These are phyloP conservation scores for Taiozyma sp. DNA, from an alignment of 1,139 yeast genomes.

Conservation along the genomic window DNA sequence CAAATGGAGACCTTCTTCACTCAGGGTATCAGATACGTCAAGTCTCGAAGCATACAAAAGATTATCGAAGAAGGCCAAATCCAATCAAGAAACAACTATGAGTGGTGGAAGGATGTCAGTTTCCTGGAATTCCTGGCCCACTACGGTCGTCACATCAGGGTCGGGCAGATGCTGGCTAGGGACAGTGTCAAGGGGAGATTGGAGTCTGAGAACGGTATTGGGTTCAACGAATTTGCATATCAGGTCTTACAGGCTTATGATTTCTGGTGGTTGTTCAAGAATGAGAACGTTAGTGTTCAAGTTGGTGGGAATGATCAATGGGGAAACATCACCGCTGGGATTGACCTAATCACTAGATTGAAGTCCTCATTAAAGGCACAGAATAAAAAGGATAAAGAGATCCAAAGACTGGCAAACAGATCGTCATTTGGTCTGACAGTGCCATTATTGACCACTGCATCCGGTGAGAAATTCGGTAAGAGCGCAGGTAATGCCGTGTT, in stretches of 20 bases:
- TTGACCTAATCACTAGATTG: slow-evolving; percentile 75
- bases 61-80: slow-evolving; percentile 35
- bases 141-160: slow-evolving; percentile 77
- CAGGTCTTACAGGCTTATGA: slow-evolving; percentile 93
- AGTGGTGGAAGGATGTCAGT: slow-evolving; percentile 82
- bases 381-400: slow-evolving; percentile 18
- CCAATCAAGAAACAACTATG: slow-evolving; percentile 54
- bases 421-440: slow-evolving; percentile 77
- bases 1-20: slow-evolving; percentile 63
- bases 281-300: slow-evolving; percentile 63
- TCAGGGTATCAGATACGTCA: slow-evolving; percentile 60
- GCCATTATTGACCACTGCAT: slow-evolving; percentile 82
- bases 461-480: slow-evolving; percentile 94
- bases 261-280: slow-evolving; percentile 73
- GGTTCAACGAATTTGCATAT: slow-evolving; percentile 91
- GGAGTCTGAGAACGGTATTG: slow-evolving; percentile 68
- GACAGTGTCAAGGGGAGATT: slow-evolving; percentile 82
- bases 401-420: slow-evolving; percentile 11
- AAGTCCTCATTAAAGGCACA: slow-evolving; percentile 27
- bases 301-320: slow-evolving; percentile 98
- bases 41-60: slow-evolving; percentile 51
- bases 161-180: slow-evolving; percentile 83
- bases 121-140: slow-evolving; percentile 73
- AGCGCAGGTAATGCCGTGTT: slow-evolving; percentile 97
- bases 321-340: slow-evolving; percentile 97